Evolutionary conservation across 2,329 filamentous ascomycete genomes (phyloP).

Genomic region (Acrodontium crateriforme): DNA sequence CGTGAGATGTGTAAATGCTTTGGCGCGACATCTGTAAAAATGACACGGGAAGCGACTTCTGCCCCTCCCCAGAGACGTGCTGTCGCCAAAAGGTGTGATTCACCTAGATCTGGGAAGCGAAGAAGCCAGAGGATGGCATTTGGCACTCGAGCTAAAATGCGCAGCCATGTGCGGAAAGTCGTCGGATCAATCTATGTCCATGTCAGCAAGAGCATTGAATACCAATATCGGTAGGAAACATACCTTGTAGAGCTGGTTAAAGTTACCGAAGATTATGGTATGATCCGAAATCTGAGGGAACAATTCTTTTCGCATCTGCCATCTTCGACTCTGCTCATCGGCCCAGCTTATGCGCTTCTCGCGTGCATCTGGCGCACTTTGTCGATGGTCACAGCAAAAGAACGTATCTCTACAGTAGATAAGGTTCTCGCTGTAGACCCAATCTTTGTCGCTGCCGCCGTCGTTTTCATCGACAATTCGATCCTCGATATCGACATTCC

Average conservation of each 20-base stretch:
- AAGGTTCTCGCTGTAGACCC: slow-evolving; percentile 95
- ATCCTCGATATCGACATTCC: slow-evolving; percentile 62
- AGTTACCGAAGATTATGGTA: slow-evolving; percentile 85
- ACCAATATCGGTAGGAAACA: slow-evolving; percentile 12
- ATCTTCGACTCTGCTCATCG: slow-evolving; percentile 66
- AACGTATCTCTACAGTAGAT: slow-evolving; percentile 91
- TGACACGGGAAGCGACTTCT: slow-evolving; percentile 71
- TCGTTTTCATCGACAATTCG: slow-evolving; percentile 48
- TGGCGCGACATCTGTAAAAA: slow-evolving; percentile 93
- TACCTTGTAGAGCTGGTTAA: slow-evolving; percentile 98
- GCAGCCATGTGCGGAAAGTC: slow-evolving; percentile 88
- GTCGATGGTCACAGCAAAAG: slow-evolving; percentile 94
- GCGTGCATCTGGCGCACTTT: slow-evolving; percentile 63
- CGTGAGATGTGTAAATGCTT: slow-evolving; percentile 90
- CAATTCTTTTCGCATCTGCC: slow-evolving; percentile 84
- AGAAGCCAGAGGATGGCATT: slow-evolving; percentile 90
- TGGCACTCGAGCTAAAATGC: slow-evolving; percentile 71
- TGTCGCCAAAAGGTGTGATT: slow-evolving; percentile 68
- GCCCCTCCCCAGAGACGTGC: slow-evolving; percentile 72
- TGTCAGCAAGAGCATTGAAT: neutral
- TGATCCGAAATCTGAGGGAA: slow-evolving; percentile 76
- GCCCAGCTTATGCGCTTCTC: slow-evolving; percentile 63
- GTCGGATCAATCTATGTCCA: slow-evolving; percentile 73
- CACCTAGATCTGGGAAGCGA: slow-evolving; percentile 89
- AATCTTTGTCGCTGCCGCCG: slow-evolving; percentile 50